Percentiles rank a stretch among this genome's conserved stretches.
Evolutionary conservation across 176 grass and related monocot species (phyloP).

Genomic region (Paspalum notatum): DNA sequence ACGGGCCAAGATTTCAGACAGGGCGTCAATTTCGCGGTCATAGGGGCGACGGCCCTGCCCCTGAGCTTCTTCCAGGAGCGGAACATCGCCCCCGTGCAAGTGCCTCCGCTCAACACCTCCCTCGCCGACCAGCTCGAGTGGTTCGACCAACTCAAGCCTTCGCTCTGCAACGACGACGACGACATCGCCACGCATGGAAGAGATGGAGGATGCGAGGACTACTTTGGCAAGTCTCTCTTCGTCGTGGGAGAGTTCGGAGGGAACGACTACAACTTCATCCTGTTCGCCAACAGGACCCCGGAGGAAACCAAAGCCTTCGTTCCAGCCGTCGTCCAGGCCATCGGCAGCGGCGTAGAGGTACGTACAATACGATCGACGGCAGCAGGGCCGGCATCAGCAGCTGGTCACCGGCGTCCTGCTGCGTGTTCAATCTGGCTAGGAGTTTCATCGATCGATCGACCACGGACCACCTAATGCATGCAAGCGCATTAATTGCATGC

Average conservation of each 20-base stretch:
- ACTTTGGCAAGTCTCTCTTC: constrained; percentile 45
- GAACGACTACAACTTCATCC: constrained; percentile 53
- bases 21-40: constrained; percentile 57
- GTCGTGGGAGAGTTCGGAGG: constrained; percentile 64
- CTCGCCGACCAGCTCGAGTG: constrained; percentile 47
- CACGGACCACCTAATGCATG: no score
- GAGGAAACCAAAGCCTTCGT: constrained; percentile 7
- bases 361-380: background rate
- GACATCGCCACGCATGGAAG: no score
- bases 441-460: no score
- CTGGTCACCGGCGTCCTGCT: no score
- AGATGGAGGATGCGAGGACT: constrained; percentile 36
- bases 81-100: background rate
- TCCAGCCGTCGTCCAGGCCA: constrained; percentile 39
- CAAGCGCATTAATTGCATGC: no score
- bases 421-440: no score
- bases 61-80: constrained; percentile 40
- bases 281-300: constrained; percentile 32
- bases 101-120: constrained; percentile 40
- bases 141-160: constrained; percentile 60
- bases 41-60: constrained; percentile 40
- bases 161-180: constrained; percentile 22
- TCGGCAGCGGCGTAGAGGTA: constrained; percentile 41
- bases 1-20: constrained; percentile 35
- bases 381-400: no score